phyloP scores from a whole-genome alignment of 805 yeast species.

The Yarrowia osloensis region DNA sequence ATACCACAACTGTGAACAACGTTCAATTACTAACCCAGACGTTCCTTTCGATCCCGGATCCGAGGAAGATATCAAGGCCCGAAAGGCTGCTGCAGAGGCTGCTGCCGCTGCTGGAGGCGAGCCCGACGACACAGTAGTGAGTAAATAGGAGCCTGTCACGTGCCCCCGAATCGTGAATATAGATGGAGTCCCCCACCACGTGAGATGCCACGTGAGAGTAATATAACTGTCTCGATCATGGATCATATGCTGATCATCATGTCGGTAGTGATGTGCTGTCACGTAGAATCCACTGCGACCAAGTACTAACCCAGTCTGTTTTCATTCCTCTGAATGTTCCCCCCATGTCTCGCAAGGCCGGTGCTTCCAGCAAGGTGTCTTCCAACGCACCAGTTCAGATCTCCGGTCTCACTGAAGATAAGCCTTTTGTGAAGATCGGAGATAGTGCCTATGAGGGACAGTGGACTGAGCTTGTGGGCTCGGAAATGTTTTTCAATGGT shows the following conservation, averaged over 20 bases:
- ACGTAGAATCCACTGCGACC: not conserved
- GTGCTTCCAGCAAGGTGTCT: constrained; percentile 39
- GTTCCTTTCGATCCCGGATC: constrained; percentile 83
- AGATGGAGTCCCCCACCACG: not conserved
- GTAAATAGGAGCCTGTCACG: constrained; percentile 22
- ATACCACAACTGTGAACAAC: not conserved
- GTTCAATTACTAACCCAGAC: constrained; percentile 32
- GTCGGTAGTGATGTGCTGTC: constrained; percentile 10
- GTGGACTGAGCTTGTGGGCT: constrained; percentile 80
- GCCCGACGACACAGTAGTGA: constrained; percentile 31
- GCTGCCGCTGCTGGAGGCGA: constrained; percentile 20
- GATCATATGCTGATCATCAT: not conserved
- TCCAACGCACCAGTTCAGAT: constrained; percentile 52
- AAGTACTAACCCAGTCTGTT: constrained; percentile 43
- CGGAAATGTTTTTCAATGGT: constrained; percentile 53
- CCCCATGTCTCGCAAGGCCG: constrained; percentile 18
- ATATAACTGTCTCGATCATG: not conserved
- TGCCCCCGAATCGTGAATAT: not conserved
- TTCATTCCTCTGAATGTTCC: constrained; percentile 56
- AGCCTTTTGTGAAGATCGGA: constrained; percentile 61
- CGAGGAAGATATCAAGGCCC: constrained; percentile 65
- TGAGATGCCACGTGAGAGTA: constrained; percentile 2
- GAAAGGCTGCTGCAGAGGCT: constrained; percentile 33
- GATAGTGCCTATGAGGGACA: constrained; percentile 65
- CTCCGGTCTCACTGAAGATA: constrained; percentile 56